Percentiles rank a stretch among this genome's conserved stretches.
These are phyloP conservation scores for Aspergillus phoenicis DNA, from an alignment of 2,329 filamentous ascomycete genomes.

Conservation along the genomic window DNA sequence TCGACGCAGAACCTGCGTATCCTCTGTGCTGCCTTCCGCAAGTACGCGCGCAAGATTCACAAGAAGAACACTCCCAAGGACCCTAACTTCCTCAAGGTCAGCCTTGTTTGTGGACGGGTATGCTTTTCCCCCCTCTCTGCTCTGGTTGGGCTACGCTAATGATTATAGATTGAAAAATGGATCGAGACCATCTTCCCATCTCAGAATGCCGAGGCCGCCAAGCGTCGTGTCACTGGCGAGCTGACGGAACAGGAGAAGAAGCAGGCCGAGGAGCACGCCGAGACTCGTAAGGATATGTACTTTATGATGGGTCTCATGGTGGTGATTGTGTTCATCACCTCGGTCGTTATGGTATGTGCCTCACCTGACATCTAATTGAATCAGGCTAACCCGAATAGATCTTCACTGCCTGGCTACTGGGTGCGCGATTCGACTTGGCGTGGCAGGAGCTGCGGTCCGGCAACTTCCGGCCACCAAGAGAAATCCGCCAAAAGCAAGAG, in stretches of 20 bases:
- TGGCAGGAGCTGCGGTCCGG: constrained; percentile 57
- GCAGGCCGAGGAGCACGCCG: constrained; percentile 51
- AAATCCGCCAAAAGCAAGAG: constrained; percentile 35
- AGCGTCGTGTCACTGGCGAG: constrained; percentile 52
- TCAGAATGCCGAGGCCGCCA: constrained; percentile 67
- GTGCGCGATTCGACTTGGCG: constrained; percentile 78
- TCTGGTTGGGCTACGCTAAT: constrained; percentile 11
- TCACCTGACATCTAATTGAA: not conserved
- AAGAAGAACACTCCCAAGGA: constrained; percentile 93
- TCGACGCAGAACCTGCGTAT: constrained; percentile 86
- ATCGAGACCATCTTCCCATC: constrained; percentile 91
- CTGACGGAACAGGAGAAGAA: constrained; percentile 61
- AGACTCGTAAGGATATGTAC: constrained; percentile 57
- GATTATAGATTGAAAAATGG: constrained; percentile 80
- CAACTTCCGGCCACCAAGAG: constrained; percentile 47
- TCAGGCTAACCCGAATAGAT: constrained; percentile 56
- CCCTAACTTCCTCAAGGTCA: constrained; percentile 89
- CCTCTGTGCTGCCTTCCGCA: constrained; percentile 79
- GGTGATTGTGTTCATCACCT: constrained; percentile 72
- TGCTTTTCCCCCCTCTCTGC: constrained; percentile 22
- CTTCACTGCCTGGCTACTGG: constrained; percentile 74
- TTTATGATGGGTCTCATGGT: constrained; percentile 71
- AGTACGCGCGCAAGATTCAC: constrained; percentile 78
- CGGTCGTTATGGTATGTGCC: constrained; percentile 73
- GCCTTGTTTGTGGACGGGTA: constrained; percentile 84